These are phyloP conservation scores for Alternaria arborescens DNA, from an alignment of 2,329 filamentous ascomycete genomes.

Conservation along the genomic window DNA sequence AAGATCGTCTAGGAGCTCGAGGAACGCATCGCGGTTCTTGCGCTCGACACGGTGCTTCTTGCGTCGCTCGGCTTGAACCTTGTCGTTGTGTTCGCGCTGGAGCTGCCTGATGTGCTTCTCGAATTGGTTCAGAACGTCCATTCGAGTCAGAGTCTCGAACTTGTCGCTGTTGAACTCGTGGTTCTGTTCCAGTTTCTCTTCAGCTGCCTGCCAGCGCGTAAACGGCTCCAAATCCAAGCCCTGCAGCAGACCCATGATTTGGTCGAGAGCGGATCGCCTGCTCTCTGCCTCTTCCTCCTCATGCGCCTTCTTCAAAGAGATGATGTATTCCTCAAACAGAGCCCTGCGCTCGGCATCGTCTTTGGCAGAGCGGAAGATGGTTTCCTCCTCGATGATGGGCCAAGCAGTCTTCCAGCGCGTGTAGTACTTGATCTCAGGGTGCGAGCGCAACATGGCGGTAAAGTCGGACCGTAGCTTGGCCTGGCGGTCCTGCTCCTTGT, in stretches of 20 bases:
- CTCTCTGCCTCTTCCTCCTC: constrained; percentile 75
- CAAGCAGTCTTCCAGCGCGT: constrained; percentile 96
- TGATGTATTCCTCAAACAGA: constrained; percentile 92
- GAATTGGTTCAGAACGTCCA: constrained; percentile 91
- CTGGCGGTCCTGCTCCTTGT: constrained; percentile 90
- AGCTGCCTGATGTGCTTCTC: constrained; percentile 94
- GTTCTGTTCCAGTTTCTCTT: constrained; percentile 79
- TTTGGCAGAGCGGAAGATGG: constrained; percentile 90
- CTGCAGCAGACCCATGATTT: constrained; percentile 79
- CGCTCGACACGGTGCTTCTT: constrained; percentile 82
- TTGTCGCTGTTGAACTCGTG: constrained; percentile 80
- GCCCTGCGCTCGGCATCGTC: constrained; percentile 87
- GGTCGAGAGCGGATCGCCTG: constrained; percentile 83
- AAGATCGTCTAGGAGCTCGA: constrained; percentile 77
- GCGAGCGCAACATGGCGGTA: constrained; percentile 91
- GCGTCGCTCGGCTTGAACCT: constrained; percentile 85
- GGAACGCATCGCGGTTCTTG: constrained; percentile 83
- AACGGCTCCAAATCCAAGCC: constrained; percentile 88
- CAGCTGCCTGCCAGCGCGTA: constrained; percentile 92
- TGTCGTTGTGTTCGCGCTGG: constrained; percentile 90
- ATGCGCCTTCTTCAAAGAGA: constrained; percentile 82
- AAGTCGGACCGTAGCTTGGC: constrained; percentile 94
- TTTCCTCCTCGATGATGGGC: constrained; percentile 93
- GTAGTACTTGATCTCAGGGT: constrained; percentile 96
- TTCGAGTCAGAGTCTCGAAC: constrained; percentile 84